Evolutionary conservation across 164 flowering plant genomes (phyloP).

Genomic region (Cinnamomum micranthum): DNA sequence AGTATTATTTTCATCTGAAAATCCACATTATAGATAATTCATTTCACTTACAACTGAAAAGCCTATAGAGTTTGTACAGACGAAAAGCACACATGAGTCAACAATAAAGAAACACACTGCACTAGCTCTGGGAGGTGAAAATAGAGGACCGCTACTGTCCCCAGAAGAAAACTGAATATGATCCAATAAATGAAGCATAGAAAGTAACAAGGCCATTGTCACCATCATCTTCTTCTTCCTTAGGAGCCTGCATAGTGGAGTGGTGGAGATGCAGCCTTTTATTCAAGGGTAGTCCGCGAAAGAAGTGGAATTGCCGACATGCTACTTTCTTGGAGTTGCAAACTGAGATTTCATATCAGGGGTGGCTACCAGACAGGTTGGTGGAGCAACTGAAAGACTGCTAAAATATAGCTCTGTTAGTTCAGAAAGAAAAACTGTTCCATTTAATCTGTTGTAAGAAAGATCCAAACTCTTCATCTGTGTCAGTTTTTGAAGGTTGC

Average conservation of each 20-base stretch:
- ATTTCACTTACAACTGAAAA: no score
- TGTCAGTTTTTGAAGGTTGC: conserved; percentile 8
- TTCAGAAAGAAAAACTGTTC: conserved; percentile 18
- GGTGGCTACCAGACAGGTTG: conserved; percentile 20
- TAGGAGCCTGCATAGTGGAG: not conserved
- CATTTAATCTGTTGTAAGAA: conserved; percentile 17
- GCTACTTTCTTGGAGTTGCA: conserved; percentile 18
- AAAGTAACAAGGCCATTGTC: not conserved
- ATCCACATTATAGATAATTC: no score
- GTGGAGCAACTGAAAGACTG: conserved; percentile 19
- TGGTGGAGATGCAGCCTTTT: not conserved
- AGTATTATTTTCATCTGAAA: no score
- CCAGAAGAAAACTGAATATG: not conserved
- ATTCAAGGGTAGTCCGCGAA: not conserved
- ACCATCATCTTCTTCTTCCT: not conserved
- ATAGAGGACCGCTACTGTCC: not conserved
- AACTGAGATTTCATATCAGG: conserved; percentile 16
- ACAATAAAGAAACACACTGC: no score
- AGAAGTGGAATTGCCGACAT: conserved; percentile 21
- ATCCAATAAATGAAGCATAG: conserved; percentile 3
- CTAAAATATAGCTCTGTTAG: conserved; percentile 1
- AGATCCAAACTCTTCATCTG: conserved; percentile 15
- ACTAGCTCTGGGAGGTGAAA: not conserved
- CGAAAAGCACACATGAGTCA: no score
- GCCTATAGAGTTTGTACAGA: no score